Evolutionary conservation across 2,329 filamentous ascomycete genomes (phyloP), one percentile per base, ranked within the genome.

Genomic region (Colletotrichum sansevieriae): DNA sequence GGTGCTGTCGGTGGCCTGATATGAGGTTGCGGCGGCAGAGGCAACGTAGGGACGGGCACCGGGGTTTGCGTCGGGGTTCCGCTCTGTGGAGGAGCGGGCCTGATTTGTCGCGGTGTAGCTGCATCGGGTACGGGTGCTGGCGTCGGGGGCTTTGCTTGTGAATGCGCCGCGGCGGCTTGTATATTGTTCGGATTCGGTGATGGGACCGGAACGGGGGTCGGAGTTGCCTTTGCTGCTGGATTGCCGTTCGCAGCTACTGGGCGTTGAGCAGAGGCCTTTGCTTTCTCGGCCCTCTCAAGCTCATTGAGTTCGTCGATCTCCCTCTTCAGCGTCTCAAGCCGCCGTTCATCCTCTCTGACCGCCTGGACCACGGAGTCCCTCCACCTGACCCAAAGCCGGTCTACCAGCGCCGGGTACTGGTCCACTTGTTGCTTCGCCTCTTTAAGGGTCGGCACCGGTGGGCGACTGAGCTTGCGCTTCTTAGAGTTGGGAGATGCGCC

Each of bases 321-420:
- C 67, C 83, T 84, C 77, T 90, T 87, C 49, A 95, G 80, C 18
- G 81, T 81, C 29, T 87, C 85, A 75, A 91, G 92, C 59, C 83
- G 85, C 67, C 84, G 85, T 81, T 98, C 95, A 70, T 96, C 91
- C 63, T 92, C 88, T 67, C 87, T 84, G 68, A 98, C 92, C 74
- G 91, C 87, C 64, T 83, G 82, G n/a, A 94, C 85, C 56, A 91
- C 83, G 49, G 90, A 83, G 52, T 91, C 88, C 71, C 90, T 87
- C 77, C 97, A 98, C 70, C 88, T 86, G 12, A 87, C 85, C 76
- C 96, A 97, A 1, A 97, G 84, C 71, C 91, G 89, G 65, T 91
- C 85, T 55, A 97, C 87, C 51, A 97, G 81, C 33, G 85, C 82
- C 1, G 92, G 92, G 2, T 97, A 83, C 71, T 91, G 88, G 57